Conservation (phyloP, 148 eudicot genomes). For the Rhododendron griersonianum region DNA sequence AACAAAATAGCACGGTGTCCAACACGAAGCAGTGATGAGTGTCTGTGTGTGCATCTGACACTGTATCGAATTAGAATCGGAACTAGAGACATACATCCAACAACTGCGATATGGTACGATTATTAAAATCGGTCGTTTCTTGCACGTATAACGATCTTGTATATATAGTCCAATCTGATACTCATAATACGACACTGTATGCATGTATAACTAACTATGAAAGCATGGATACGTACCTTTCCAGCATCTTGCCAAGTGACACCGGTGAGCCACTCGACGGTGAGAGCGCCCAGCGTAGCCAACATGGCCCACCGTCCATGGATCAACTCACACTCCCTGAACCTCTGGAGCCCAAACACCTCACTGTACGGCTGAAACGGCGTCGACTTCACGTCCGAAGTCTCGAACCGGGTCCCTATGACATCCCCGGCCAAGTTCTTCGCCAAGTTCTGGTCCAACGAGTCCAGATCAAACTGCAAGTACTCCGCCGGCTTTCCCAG, state of each 20-base stretch:
- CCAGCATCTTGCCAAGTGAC: conserved; percentile 99
- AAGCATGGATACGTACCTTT: conserved; percentile 46
- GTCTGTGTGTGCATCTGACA: no score
- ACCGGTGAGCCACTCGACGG: conserved; percentile 96
- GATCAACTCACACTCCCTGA: conserved; percentile 92
- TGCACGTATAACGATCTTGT: no score
- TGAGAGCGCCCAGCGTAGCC: conserved; percentile 87
- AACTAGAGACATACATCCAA: no score
- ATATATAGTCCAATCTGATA: neutral
- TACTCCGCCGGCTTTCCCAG: conserved; percentile 92
- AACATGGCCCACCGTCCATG: conserved; percentile 99
- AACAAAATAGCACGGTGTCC: no score
- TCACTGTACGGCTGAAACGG: conserved; percentile 85
- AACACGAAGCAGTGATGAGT: no score
- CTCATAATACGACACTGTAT: neutral
- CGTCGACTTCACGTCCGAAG: conserved; percentile 52
- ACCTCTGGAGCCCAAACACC: conserved; percentile 94
- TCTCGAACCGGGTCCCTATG: conserved; percentile 77
- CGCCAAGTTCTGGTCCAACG: conserved; percentile 86
- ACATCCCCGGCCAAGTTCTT: conserved; percentile 75
- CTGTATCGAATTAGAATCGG: no score
- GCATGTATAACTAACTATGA: neutral
- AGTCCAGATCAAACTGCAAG: conserved; percentile 75
- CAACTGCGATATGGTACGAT: no score
- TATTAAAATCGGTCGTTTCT: no score